Evolutionary conservation across 108 stramenopile genomes (phyloP).

Genomic region (Licmophora abbreviata): DNA sequence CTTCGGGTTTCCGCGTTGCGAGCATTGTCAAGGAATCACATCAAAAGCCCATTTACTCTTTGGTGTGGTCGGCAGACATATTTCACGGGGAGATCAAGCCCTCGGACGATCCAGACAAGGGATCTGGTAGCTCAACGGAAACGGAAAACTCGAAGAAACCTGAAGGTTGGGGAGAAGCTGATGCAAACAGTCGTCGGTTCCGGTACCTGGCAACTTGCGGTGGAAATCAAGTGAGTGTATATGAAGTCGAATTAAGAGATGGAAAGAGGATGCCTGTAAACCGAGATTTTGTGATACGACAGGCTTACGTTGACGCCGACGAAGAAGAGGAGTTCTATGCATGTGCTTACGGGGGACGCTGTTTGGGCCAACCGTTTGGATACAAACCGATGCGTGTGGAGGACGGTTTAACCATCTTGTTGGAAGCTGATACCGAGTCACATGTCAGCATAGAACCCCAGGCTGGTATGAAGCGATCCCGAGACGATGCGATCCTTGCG

Average conservation of each 20-base stretch:
- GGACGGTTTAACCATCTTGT: slow-evolving; percentile 2
- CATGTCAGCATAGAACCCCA: slow-evolving; percentile 2
- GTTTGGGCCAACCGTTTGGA: slow-evolving; percentile 21
- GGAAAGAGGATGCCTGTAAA: background rate
- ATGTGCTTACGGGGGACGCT: slow-evolving; percentile 62
- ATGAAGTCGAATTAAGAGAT: too few species aligned
- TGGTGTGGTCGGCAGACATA: slow-evolving; percentile 41
- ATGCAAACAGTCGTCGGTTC: slow-evolving; percentile 1
- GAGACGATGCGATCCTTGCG: slow-evolving; percentile 2
- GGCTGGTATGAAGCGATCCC: background rate
- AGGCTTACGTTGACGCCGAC: slow-evolving; percentile 50
- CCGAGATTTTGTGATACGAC: slow-evolving; percentile 15
- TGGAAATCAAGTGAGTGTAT: slow-evolving; percentile 36
- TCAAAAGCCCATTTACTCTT: slow-evolving; percentile 42
- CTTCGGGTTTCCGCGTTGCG: background rate
- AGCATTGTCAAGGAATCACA: slow-evolving; percentile 30
- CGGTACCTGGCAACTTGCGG: slow-evolving; percentile 60
- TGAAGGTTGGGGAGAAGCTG: too few species aligned
- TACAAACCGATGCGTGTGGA: slow-evolving; percentile 10
- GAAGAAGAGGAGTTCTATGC: slow-evolving; percentile 48
- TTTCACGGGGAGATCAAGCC: slow-evolving; percentile 5
- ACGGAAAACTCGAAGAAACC: too few species aligned
- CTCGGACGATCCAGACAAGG: background rate
- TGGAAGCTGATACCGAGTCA: slow-evolving; percentile 2
- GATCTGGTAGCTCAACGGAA: background rate